Base-by-base conservation (phyloP, 1,284 basidiomycete species). In the Leccinum subrobustum region DNA sequence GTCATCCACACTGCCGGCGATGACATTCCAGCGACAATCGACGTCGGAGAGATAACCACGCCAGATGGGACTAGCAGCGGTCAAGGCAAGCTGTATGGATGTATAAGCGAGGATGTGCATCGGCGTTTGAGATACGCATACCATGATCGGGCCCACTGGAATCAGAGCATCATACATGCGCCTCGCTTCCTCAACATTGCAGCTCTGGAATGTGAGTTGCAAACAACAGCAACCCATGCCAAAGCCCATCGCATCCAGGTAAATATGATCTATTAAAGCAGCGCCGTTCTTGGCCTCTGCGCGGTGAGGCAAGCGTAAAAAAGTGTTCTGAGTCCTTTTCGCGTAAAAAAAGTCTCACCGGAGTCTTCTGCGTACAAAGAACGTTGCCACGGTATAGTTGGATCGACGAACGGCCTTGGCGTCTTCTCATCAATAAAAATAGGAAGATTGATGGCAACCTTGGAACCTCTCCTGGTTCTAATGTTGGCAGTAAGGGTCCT, bases 231-330 rank as follows among this genome's bases (percentile, higher is more conserved):
- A 98, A 3, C 97, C 97, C 96, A 98, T 99, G 51, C 97, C 97
- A 75, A 99, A 99, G 25, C 96, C 96, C 97, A 98, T 98, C 2
- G 97, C 96, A 76, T 99, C 97, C 83, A 99, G 87, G 76, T 99
- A 99, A 67, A 99, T 95, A 76, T 98, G 95, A 74, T 96, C 89
- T 12, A 83, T 80, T 55, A 92, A 81, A 9, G 95, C 96, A 9
- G 94, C 93, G 4, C 93, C 95, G 60, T 87, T 81, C 73, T 89
- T 91, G 2, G 95, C 95, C 80, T 96, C 95, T 88, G 73, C 3
- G 29, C 16, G 23, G 31, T 29, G 47, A 59, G 7, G 37, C n/a
- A 56, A 18, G 18, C 20, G 16, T 58, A 48, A 51, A 63, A 39
- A 72, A 51, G 14, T n/a, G 39, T 33, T 58, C 39, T 57, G 61